These are phyloP conservation scores for Chlamydomonas schloesseri DNA, from an alignment of 139 green algal genomes.

Conservation along the genomic window DNA sequence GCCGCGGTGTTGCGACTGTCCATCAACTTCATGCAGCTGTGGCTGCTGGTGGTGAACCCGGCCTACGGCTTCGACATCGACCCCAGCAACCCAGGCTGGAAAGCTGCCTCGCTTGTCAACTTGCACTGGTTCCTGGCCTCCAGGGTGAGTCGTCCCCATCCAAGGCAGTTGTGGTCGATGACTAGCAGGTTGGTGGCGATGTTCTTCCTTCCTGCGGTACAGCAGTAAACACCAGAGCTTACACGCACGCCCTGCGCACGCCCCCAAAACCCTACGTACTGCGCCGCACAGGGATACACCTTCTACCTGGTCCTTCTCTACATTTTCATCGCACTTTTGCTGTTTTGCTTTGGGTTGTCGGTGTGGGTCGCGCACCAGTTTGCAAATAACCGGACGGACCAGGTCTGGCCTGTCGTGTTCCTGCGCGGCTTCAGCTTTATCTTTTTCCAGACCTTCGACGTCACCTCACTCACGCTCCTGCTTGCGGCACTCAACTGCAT, in stretches of 20 bases:
- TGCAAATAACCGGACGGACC: not conserved
- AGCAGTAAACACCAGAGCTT: too few relatives aligned
- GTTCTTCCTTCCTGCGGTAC: too few relatives aligned
- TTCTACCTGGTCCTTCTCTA: slow-evolving; percentile 27
- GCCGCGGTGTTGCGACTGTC: not conserved
- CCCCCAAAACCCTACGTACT: too few relatives aligned
- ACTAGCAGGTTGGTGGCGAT: too few relatives aligned
- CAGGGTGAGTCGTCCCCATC: too few relatives aligned
- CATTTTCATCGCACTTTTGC: not conserved
- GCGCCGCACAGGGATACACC: not conserved
- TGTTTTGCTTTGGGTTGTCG: not conserved
- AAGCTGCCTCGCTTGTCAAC: not conserved
- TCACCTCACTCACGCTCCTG: slow-evolving; percentile 30
- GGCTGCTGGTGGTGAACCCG: slow-evolving; percentile 9
- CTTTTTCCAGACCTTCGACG: slow-evolving; percentile 26
- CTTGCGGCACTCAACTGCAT: slow-evolving; percentile 41
- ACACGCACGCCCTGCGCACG: too few relatives aligned
- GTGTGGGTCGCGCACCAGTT: not conserved
- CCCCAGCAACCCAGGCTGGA: not conserved
- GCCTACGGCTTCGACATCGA: not conserved
- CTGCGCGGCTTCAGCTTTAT: slow-evolving; percentile 24
- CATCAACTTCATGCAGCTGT: not conserved
- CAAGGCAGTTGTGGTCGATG: too few relatives aligned
- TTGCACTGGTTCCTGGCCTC: not conserved
- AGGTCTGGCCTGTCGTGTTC: not conserved